Base-by-base conservation (phyloP, 2,329 filamentous ascomycete species). In the Seiridium unicorne region DNA sequence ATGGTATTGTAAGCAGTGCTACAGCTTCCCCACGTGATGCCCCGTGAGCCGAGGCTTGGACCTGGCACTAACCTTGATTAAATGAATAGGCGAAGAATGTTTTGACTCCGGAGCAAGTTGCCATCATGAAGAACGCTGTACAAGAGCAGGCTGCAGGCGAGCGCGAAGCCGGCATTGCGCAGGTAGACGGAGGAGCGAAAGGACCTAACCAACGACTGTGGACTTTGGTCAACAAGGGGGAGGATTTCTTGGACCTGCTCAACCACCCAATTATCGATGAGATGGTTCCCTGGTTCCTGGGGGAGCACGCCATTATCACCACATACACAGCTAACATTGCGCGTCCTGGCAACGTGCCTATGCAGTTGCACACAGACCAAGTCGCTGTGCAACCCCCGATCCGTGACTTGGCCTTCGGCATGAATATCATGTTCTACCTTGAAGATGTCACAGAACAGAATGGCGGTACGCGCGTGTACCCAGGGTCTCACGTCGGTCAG, bases 391-490 rank as follows among this genome's bases (percentile, higher is more conserved):
- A 68, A 61, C 70, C 68, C 1, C 66, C 68, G 3, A 64, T 66
- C 26, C 64, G 68, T 10, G 60, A 68, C 32, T 13, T 69, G 2
- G 62, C 68, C 10, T 67, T 66, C 44, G 69, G 68, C 8, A 57
- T 68, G 44, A 69, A 70, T 56, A 62, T 68, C 51, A 63, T 67
- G 57, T 69, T 57, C 46, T 70, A 63, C 49, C 66, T 74, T 1
- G 66, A 67, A 1, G 74, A 77, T 44, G 69, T 65, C 7, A 73
- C 69, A 3, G 73, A 76, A 51, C 69, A 65, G 40, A 70, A 66
- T 57, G 69, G 68, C 38, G 68, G 53, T n/a, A 72, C 69, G 3
- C 63, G 73, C 63, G 68, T 70, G 62, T 60, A 73, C 44, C 69
- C 69, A 1, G 65, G 59, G 2, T 66, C 62, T 8, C 68, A 70